Percentiles rank a stretch among this genome's conserved stretches.
phyloP scores from a whole-genome alignment of 495 filamentous ascomycete species.

The Rhypophila decipiens region DNA sequence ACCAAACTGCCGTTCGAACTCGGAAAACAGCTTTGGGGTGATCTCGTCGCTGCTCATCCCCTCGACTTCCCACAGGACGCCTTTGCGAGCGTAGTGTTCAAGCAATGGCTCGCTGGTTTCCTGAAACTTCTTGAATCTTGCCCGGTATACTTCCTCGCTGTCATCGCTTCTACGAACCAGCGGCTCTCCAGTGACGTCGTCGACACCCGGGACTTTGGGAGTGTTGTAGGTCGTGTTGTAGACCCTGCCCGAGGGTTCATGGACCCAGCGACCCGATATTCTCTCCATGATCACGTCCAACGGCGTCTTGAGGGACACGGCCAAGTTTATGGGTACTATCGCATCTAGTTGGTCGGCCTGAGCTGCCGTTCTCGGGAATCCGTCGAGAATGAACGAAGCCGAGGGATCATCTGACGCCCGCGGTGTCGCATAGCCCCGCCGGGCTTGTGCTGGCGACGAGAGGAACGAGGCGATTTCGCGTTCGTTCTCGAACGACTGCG shows the following conservation, averaged over 20 bases:
- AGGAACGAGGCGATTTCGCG: conserved; percentile 32
- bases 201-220: conserved; percentile 70
- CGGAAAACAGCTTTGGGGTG: conserved; percentile 70
- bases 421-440: conserved; percentile 22
- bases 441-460: conserved; percentile 31
- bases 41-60: conserved; percentile 93
- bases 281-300: conserved; percentile 76
- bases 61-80: conserved; percentile 81
- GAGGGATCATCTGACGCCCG: conserved; percentile 59
- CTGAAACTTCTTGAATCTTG: conserved; percentile 72
- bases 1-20: conserved; percentile 70
- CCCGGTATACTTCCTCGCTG: conserved; percentile 75
- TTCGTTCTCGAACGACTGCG: conserved; percentile 19
- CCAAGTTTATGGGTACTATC: conserved; percentile 86
- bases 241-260: conserved; percentile 82
- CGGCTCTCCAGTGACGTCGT: conserved; percentile 87
- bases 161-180: conserved; percentile 81
- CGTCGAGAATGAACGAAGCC: conserved; percentile 91
- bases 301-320: conserved; percentile 62
- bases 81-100: conserved; percentile 79
- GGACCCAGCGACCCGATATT: conserved; percentile 87
- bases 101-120: conserved; percentile 79
- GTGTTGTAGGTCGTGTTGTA: conserved; percentile 93
- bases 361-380: conserved; percentile 80
- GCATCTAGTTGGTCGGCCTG: conserved; percentile 74